Percentiles rank a stretch among this genome's conserved stretches.
Evolutionary conservation across 2,329 filamentous ascomycete species (phyloP).

Genomic region (Nakataea oryzae): DNA sequence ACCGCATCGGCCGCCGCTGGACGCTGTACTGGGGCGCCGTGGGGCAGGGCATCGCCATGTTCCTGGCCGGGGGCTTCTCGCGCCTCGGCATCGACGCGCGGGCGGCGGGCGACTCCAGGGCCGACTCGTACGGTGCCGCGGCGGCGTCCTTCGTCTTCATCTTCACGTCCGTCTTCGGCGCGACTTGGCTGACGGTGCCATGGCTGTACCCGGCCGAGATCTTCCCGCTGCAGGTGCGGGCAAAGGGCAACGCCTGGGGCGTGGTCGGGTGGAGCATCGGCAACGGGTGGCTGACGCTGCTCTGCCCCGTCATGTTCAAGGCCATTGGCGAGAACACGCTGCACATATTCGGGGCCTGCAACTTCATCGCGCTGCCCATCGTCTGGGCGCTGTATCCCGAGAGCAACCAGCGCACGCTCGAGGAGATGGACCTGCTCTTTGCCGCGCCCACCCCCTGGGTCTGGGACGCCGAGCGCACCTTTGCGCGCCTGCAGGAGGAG

Average conservation of each 20-base stretch:
- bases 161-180: slow-evolving; percentile 55
- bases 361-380: slow-evolving; percentile 54
- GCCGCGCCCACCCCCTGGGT: slow-evolving; percentile 55
- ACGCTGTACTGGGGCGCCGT: slow-evolving; percentile 59
- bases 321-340: slow-evolving; percentile 59
- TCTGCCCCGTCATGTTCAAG: slow-evolving; percentile 51
- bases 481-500: slow-evolving; percentile 10
- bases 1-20: slow-evolving; percentile 58
- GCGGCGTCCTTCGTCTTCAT: slow-evolving; percentile 63
- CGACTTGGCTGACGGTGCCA: slow-evolving; percentile 48
- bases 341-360: slow-evolving; percentile 62
- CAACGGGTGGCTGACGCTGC: slow-evolving; percentile 33
- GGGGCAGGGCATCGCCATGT: slow-evolving; percentile 56
- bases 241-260: slow-evolving; percentile 66
- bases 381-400: slow-evolving; percentile 68
- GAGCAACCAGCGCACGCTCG: slow-evolving; percentile 61
- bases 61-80: slow-evolving; percentile 53
- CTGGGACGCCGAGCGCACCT: slow-evolving; percentile 39
- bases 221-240: slow-evolving; percentile 59
- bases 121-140: slow-evolving; percentile 46
- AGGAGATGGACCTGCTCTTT: slow-evolving; percentile 68
- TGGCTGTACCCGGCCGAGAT: slow-evolving; percentile 65
- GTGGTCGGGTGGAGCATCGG: slow-evolving; percentile 69
- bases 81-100: slow-evolving; percentile 27
- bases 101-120: slow-evolving; percentile 32